Percentiles rank a stretch among this genome's conserved stretches.
Conservation (phyloP, 139 green algal genomes). For the Microglena sp. region DNA sequence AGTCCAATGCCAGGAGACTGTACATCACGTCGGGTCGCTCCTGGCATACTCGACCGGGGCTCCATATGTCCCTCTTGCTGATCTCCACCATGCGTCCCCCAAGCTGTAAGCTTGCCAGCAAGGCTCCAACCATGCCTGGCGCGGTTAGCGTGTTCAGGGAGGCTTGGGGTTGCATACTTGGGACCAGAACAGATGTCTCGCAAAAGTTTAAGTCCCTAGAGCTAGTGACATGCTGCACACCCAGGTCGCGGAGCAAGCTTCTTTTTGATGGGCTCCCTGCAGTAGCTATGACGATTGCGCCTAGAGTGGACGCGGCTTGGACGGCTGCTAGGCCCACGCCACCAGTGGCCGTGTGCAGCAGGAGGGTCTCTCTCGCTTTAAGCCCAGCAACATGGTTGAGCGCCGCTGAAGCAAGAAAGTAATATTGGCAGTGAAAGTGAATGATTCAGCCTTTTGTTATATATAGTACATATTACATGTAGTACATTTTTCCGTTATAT, state of each 20-base stretch:
- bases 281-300: slow-evolving; percentile 40
- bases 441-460: no score
- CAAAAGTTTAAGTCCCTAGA: slow-evolving; percentile 58
- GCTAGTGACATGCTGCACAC: slow-evolving; percentile 27
- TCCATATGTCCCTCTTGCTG: slow-evolving; percentile 80
- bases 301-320: slow-evolving; percentile 22
- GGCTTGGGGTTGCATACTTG: not conserved
- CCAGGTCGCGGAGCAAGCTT: slow-evolving; percentile 46
- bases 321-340: slow-evolving; percentile 63
- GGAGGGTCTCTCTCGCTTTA: slow-evolving; percentile 20
- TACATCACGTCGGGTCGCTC: slow-evolving; percentile 66
- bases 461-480: no score
- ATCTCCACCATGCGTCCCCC: slow-evolving; percentile 71
- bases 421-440: no score
- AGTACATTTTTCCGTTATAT: no score
- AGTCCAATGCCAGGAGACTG: slow-evolving; percentile 71
- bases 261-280: slow-evolving; percentile 39
- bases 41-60: slow-evolving; percentile 33
- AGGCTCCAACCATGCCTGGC: slow-evolving; percentile 65
- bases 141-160: slow-evolving; percentile 81
- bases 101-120: slow-evolving; percentile 34
- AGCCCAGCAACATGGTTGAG: slow-evolving; percentile 22
- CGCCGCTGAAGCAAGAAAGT: slow-evolving; percentile 20
- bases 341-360: slow-evolving; percentile 51
- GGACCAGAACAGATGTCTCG: slow-evolving; percentile 17